Conservation (phyloP, 2,329 filamentous ascomycete genomes). For the Diaporthe citriasiana region DNA sequence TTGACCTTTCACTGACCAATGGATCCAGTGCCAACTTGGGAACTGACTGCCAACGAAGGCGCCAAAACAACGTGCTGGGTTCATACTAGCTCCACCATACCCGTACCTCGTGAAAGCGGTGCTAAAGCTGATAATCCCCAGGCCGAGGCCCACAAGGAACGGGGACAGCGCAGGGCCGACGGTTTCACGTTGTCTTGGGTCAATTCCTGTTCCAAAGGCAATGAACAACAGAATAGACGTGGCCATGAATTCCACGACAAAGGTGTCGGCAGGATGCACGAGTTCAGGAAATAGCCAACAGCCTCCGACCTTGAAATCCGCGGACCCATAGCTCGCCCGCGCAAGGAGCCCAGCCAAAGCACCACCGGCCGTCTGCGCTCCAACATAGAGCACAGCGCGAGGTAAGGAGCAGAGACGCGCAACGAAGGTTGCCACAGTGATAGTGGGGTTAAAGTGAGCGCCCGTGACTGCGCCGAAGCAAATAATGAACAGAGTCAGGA, state of each 20-base stretch:
- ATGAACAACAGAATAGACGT: not conserved
- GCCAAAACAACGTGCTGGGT: not conserved
- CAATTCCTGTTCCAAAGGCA: not conserved
- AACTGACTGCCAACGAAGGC: not conserved
- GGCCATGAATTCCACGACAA: not conserved
- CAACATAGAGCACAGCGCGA: not conserved
- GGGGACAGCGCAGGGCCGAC: not conserved
- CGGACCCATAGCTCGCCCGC: not conserved
- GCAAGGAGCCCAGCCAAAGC: not conserved
- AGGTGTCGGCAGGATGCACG: not conserved
- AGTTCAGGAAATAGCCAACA: not conserved
- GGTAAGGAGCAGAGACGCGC: not conserved
- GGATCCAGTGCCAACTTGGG: not conserved
- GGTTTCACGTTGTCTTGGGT: not conserved
- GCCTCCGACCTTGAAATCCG: constrained; percentile 4
- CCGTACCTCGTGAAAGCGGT: not conserved
- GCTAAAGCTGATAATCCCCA: not conserved
- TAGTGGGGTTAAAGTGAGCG: not conserved
- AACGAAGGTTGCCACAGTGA: not conserved
- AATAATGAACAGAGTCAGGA: not conserved
- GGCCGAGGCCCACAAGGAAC: not conserved
- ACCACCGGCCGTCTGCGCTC: not conserved
- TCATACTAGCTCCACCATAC: not conserved
- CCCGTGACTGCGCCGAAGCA: constrained; percentile 2
- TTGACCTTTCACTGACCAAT: not conserved